phyloP scores from a whole-genome alignment of 1,284 basidiomycete genomes.

The Cutaneotrichosporon mucoides region DNA sequence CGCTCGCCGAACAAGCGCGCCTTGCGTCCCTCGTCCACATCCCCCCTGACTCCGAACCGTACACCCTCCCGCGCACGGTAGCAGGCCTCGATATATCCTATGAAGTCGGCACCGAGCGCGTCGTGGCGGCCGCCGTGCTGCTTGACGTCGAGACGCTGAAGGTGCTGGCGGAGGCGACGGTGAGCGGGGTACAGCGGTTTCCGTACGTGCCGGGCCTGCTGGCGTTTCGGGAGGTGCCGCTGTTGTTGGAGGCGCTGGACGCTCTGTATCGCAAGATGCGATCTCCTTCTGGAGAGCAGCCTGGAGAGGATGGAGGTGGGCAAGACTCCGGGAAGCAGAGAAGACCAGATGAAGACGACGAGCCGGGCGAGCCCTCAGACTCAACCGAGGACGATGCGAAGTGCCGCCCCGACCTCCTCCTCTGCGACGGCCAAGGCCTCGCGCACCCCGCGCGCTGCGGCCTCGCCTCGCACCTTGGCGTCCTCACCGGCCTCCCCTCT shows the following conservation, averaged over 20 bases:
- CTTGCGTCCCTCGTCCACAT: conserved; percentile 1
- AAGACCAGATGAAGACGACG: no score
- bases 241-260: not conserved
- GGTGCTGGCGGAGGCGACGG: not conserved
- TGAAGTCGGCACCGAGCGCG: not conserved
- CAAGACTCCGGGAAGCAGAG: no score
- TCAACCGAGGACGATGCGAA: no score
- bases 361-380: no score
- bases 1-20: not conserved
- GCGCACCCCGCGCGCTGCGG: conserved; percentile 7
- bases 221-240: conserved; percentile 4
- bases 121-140: conserved; percentile 3
- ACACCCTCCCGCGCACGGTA: not conserved
- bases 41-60: not conserved
- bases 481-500: not conserved
- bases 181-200: not conserved
- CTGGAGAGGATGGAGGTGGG: no score
- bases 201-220: conserved; percentile 7
- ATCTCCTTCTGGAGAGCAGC: no score
- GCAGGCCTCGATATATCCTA: conserved; percentile 6
- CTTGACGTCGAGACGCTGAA: not conserved
- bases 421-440: conserved; percentile 6
- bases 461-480: conserved; percentile 4
- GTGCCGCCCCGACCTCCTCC: not conserved
- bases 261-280: not conserved